These are phyloP conservation scores for Stenogyne calaminthoides DNA, from an alignment of 305 asterid genomes.

Conservation along the genomic window DNA sequence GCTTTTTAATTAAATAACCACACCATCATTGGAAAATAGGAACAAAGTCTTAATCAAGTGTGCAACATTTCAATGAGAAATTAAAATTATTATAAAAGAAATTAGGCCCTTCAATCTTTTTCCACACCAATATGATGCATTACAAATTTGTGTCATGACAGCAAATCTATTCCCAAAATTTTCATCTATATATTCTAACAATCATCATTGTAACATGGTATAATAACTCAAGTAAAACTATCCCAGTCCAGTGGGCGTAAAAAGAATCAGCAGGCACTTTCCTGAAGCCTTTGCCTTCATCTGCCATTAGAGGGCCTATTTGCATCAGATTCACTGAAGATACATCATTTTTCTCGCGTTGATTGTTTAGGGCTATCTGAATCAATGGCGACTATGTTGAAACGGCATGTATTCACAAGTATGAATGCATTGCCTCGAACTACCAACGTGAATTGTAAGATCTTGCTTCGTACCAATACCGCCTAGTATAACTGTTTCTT, in stretches of 20 bases:
- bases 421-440: constrained; percentile 12
- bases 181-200: not conserved
- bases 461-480: constrained; percentile 57
- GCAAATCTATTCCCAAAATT: constrained; percentile 8
- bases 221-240: not conserved
- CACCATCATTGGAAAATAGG: too few relatives aligned
- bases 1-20: too few relatives aligned
- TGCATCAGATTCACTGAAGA: not conserved
- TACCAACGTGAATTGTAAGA: constrained; percentile 52
- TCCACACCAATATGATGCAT: not conserved
- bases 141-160: not conserved
- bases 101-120: not conserved
- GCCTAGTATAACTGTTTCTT: constrained; percentile 48
- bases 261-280: constrained; percentile 4
- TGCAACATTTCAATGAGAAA: not conserved
- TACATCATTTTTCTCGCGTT: not conserved
- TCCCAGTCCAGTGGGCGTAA: not conserved
- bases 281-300: not conserved
- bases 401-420: not conserved
- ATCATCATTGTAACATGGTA: not conserved
- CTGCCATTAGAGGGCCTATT: not conserved
- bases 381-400: not conserved
- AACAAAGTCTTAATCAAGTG: not conserved
- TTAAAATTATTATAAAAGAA: not conserved
- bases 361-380: not conserved